Evolutionary conservation across 164 flowering plant species (phyloP), one percentile per base, ranked within the genome.

Genomic region (Magnolia changhungtana): DNA sequence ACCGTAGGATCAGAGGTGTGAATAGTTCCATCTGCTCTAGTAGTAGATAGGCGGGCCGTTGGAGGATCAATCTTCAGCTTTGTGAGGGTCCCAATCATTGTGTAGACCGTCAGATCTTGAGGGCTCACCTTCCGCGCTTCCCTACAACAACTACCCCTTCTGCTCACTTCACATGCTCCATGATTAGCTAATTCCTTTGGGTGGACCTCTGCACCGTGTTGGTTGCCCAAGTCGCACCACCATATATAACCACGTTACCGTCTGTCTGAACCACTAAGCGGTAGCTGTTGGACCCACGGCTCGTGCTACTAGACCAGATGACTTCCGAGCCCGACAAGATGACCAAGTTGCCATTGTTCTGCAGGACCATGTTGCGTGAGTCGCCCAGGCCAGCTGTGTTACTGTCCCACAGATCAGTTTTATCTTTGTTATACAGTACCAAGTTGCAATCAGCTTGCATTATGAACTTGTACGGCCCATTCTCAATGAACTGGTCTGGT

Each of bases 191-290:
- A 24, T 24, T 63, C 75, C 51, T 31, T 67, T 71, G 76, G 73
- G 77, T 61, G 71, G 74, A 63, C 8, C 6, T 73, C 63, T 78
- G 79, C 1, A 61, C 69, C 0, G 83, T 80, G 67, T 73, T 76
- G 13, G 85, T 72, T 8, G 79, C 73, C 85, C 85, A 80, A 63
- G 72, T 74, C 3, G 83, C 77, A 1, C 78, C 85, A 49, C 85
- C 85, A 72, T 83, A 83, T 50, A 78, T 76, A 2, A 80, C 85
- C 13, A 83, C 81, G 31, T 80, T 83, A 21, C 85, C 79, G 37
- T 83, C 85, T 50, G 8, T 7, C 68, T 83, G 81, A 16, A 78
- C 59, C 1, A 80, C 78, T n/a, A 78, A 66, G 13, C 81, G 64
- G n/a, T 78, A 79, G 23, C 11, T 67, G 72, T 81, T 74, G 29